Conservation (phyloP, 1,139 yeast species). For the Taphrina confusa region DNA sequence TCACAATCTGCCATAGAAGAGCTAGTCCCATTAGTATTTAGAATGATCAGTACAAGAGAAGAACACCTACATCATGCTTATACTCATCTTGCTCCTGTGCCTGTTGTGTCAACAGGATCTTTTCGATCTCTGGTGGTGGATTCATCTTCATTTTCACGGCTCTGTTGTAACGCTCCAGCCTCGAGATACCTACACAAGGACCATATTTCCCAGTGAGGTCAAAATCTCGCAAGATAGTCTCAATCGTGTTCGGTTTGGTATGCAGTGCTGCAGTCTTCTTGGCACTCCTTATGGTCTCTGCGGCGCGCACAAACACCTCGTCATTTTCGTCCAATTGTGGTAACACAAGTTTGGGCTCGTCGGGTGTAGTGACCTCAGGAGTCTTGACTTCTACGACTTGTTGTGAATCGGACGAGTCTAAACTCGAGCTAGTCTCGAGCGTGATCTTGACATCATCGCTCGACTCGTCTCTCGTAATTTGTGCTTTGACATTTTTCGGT, state of each 20-base stretch:
- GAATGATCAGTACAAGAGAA: not conserved
- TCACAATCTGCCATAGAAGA: constrained; percentile 13
- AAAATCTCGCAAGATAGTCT: constrained; percentile 46
- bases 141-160: constrained; percentile 75
- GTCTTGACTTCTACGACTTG: not conserved
- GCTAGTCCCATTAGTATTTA: no score
- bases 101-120: constrained; percentile 42
- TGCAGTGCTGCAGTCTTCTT: constrained; percentile 19
- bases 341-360: not conserved
- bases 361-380: not conserved
- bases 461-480: not conserved
- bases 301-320: not conserved
- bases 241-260: constrained; percentile 42
- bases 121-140: constrained; percentile 47
- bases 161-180: constrained; percentile 71
- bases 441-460: constrained; percentile 1
- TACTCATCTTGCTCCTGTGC: constrained; percentile 33
- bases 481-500: constrained; percentile 5
- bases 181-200: constrained; percentile 48
- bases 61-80: constrained; percentile 6
- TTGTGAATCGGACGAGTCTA: not conserved
- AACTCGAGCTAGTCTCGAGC: not conserved
- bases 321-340: constrained; percentile 17
- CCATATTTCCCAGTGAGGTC: constrained; percentile 48
- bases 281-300: constrained; percentile 4